Conservation (phyloP, 2,329 filamentous ascomycete genomes). For the Grosmannia huntii region DNA sequence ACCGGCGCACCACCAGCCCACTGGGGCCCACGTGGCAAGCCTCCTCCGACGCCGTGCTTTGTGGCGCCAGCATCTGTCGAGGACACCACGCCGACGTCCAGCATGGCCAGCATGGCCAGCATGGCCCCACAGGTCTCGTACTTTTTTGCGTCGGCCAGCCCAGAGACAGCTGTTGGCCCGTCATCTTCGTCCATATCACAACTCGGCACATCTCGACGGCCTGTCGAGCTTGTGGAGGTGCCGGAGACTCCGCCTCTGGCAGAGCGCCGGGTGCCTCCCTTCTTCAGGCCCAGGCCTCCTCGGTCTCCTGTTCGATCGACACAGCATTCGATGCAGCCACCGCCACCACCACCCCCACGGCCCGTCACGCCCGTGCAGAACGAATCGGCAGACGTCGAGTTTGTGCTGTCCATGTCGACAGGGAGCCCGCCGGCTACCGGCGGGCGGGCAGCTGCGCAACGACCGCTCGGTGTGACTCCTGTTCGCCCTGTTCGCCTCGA, state of each 20-base stretch:
- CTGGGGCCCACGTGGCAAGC: conserved; percentile 8
- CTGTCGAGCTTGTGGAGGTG: background rate
- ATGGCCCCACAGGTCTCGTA: background rate
- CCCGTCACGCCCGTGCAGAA: background rate
- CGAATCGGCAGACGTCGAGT: background rate
- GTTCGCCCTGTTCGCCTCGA: background rate
- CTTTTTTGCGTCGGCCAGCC: background rate
- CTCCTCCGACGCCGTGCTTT: conserved; percentile 5
- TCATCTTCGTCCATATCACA: background rate
- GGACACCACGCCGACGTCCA: background rate
- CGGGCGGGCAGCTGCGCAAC: background rate
- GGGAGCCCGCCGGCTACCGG: background rate
- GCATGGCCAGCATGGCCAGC: too few species aligned
- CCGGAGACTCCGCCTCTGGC: background rate
- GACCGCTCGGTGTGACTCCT: background rate
- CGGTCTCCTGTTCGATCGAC: too few species aligned
- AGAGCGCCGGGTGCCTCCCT: background rate
- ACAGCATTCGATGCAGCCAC: too few species aligned
- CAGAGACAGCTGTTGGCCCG: background rate
- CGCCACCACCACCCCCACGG: background rate
- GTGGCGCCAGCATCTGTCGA: background rate
- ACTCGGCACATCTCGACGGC: background rate
- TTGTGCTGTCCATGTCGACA: background rate
- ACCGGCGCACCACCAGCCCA: conserved; percentile 1
- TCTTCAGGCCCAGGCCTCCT: background rate